phyloP scores from a whole-genome alignment of 805 yeast species.

The Candida ascalaphidarum region DNA sequence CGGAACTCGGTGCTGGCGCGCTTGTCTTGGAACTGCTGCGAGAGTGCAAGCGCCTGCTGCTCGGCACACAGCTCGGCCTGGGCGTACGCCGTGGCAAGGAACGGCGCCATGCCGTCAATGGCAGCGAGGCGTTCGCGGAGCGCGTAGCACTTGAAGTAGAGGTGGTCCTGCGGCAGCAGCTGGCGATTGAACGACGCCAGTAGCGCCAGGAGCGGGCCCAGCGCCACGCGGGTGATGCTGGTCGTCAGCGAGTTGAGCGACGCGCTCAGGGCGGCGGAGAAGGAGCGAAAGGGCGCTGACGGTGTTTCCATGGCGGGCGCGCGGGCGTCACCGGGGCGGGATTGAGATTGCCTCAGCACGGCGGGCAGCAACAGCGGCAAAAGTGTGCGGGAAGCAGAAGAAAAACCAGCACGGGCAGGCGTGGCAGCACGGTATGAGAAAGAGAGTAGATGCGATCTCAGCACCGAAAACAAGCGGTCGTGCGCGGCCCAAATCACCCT shows the following conservation, averaged over 20 bases:
- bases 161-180: slow-evolving; percentile 56
- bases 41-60: slow-evolving; percentile 53
- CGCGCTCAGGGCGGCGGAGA: slow-evolving; percentile 26
- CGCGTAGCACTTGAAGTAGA: slow-evolving; percentile 56
- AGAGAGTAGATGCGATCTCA: too few relatives aligned
- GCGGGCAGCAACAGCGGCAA: not conserved
- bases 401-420: too few relatives aligned
- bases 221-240: slow-evolving; percentile 29
- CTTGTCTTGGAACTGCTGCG: slow-evolving; percentile 29
- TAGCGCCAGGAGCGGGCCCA: slow-evolving; percentile 39
- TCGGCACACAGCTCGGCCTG: slow-evolving; percentile 65
- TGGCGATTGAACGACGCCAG: slow-evolving; percentile 51
- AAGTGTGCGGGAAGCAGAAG: not conserved
- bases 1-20: slow-evolving; percentile 15
- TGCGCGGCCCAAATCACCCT: too few relatives aligned
- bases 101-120: slow-evolving; percentile 63
- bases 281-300: slow-evolving; percentile 28
- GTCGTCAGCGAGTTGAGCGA: slow-evolving; percentile 16
- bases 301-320: slow-evolving; percentile 7
- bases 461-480: too few relatives aligned
- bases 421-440: too few relatives aligned
- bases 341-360: too few relatives aligned
- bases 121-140: slow-evolving; percentile 47
- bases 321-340: slow-evolving; percentile 1
- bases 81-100: slow-evolving; percentile 52